A percentile compares a stretch with the other conserved stretches of the same genome.
Evolutionary conservation across 805 yeast species (phyloP).

Genomic region (Kazachstania psychrophila): DNA sequence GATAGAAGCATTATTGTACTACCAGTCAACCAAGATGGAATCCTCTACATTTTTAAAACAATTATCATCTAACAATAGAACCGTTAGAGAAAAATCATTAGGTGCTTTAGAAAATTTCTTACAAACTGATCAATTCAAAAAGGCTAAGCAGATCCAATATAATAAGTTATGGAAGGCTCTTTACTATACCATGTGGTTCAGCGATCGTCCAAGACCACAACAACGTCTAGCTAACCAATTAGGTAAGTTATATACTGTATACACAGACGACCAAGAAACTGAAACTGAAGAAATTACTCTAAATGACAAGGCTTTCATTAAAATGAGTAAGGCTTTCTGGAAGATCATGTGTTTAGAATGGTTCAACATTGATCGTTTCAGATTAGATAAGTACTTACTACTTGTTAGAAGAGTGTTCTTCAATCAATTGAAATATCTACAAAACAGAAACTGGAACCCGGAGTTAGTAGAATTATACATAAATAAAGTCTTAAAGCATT

Average conservation of each 20-base stretch:
- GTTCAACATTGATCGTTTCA: constrained; percentile 70
- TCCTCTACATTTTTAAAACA: constrained; percentile 58
- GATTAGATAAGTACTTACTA: constrained; percentile 80
- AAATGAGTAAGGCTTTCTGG: constrained; percentile 75
- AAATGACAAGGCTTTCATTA: constrained; percentile 33
- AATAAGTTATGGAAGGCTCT: constrained; percentile 95
- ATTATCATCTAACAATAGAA: constrained; percentile 71
- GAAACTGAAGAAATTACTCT: constrained; percentile 9
- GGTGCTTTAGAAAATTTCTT: constrained; percentile 54
- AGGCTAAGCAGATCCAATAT: constrained; percentile 41
- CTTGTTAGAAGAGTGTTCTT: constrained; percentile 69
- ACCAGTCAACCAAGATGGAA: constrained; percentile 27
- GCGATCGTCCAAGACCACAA: constrained; percentile 89
- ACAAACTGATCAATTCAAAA: constrained; percentile 35
- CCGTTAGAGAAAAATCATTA: constrained; percentile 65
- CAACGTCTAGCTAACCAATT: constrained; percentile 69
- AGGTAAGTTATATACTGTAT: constrained; percentile 38
- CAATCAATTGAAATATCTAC: constrained; percentile 51
- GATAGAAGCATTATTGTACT: too few species aligned
- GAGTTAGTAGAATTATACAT: constrained; percentile 39
- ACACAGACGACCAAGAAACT: constrained; percentile 27
- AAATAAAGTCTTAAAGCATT: constrained; percentile 33
- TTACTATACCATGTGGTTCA: constrained; percentile 91
- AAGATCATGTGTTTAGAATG: constrained; percentile 68
- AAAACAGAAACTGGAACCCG: constrained; percentile 45